Base-by-base conservation (phyloP, 1,284 basidiomycete species). In the Ustilago xerochloae region DNA sequence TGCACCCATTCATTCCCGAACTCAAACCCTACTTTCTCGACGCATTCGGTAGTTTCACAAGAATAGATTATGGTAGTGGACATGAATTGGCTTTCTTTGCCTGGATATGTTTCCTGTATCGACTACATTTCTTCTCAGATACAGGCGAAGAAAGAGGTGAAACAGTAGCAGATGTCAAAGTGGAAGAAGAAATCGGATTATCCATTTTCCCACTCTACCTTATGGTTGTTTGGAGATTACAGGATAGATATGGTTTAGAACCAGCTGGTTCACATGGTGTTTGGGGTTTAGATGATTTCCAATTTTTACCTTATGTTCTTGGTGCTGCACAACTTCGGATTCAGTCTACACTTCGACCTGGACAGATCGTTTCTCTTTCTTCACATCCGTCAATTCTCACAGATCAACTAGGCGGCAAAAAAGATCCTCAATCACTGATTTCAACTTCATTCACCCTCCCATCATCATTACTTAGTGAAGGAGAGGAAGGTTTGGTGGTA, bases 221-320 rank as follows among this genome's bases (percentile, higher is more conserved):
- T 46, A 87, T 88, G 38, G 87, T 96, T 26, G 93, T 91, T 69
- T 95, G 93, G 89, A 88, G 88, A 52, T 87, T 97, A 30, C 97
- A 99, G 82, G 91, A 93, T 78, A 89, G 90, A 24, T 99, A 98
- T 84, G 90, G 88, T 46, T 89, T 99, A 7, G 96, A 99, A 85
- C 96, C 97, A 4, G 96, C 96, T 0, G 96, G 96, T 3, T 94
- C 92, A 70, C 97, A 99, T 81, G 96, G 96, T 8, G 96, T 98
- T 0, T 99, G 96, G 96, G 96, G 96, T 0, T 86, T 99, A 33
- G 83, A 99, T 83, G 97, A 99, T 84, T 97, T 92, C 69, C 90
- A 89, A 55, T 97, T 97, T 85, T 87, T 97, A 24, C 91, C 91
- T 24, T 98, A 98, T 84, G 88, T 97, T 9, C 92, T 97, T 81